These are phyloP conservation scores for Cystofilobasidium macerans DNA, from an alignment of 768 basidiomycete species.

Conservation along the genomic window DNA sequence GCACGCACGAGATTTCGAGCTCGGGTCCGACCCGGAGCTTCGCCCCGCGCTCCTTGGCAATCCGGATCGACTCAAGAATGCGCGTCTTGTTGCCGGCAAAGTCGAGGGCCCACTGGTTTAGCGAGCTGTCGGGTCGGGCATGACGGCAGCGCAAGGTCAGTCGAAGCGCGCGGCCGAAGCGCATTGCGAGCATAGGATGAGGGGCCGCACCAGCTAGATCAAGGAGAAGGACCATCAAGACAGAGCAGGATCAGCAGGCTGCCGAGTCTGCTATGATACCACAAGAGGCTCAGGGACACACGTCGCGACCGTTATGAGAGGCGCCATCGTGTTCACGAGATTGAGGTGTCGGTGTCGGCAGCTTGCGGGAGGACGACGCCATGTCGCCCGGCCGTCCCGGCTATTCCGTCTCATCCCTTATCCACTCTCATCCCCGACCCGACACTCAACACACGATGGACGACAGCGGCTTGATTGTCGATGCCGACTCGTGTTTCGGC, in stretches of 20 bases:
- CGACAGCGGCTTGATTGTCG: too few species aligned
- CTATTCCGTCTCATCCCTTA: too few species aligned
- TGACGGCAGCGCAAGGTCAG: background rate
- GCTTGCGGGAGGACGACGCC: background rate
- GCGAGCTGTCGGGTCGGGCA: constrained; percentile 65
- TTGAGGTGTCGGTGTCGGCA: background rate
- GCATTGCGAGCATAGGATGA: background rate
- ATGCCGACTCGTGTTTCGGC: too few species aligned
- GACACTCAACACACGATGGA: too few species aligned
- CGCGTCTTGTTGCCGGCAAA: constrained; percentile 95
- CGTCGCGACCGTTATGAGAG: constrained; percentile 21
- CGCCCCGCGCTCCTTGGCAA: constrained; percentile 80
- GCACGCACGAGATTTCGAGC: constrained; percentile 75
- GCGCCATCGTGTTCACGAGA: constrained; percentile 19
- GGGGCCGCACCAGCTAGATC: background rate
- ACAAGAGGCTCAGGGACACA: background rate
- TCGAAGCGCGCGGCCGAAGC: background rate
- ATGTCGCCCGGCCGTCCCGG: too few species aligned
- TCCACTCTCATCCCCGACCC: background rate
- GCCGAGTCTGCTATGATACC: background rate
- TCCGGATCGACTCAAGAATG: constrained; percentile 71
- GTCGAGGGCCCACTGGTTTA: constrained; percentile 96
- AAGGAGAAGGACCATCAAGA: background rate
- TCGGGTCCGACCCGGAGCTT: constrained; percentile 91
- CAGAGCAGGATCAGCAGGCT: background rate